A percentile compares a stretch with the other conserved stretches of the same genome.
Conservation (phyloP, 306 rosid genomes). For the Cucurbita moschata region DNA sequence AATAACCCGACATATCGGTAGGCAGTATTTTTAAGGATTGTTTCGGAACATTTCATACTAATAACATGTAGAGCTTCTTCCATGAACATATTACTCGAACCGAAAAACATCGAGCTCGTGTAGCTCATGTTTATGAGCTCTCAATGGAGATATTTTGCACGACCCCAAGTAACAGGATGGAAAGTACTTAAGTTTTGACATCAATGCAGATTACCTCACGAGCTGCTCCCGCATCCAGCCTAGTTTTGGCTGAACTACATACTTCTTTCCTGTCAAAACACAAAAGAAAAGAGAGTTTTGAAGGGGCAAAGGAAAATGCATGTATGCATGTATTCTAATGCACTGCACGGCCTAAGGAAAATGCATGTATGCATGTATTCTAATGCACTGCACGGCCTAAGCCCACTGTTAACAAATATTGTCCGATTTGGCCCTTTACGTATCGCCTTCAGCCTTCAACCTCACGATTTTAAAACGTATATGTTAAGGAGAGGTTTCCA, state of each 20-base stretch:
- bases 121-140: background rate
- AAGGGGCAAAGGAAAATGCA: background rate
- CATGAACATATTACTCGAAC: background rate
- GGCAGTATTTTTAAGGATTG: background rate
- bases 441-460: too few species aligned
- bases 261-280: constrained; percentile 34
- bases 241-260: constrained; percentile 7
- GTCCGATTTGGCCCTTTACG: too few species aligned
- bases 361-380: background rate
- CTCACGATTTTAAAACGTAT: too few species aligned
- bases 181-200: background rate
- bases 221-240: background rate
- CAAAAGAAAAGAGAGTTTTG: constrained; percentile 10
- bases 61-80: background rate
- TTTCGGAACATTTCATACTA: background rate
- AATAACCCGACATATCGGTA: background rate
- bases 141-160: background rate
- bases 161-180: background rate
- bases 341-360: background rate
- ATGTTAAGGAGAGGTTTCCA: too few species aligned
- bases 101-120: background rate
- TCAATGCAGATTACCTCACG: background rate
- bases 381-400: background rate
- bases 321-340: background rate
- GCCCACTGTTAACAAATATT: too few species aligned